phyloP scores from a whole-genome alignment of 441 rosid genomes.

The Euphorbia schlechtendalii region DNA sequence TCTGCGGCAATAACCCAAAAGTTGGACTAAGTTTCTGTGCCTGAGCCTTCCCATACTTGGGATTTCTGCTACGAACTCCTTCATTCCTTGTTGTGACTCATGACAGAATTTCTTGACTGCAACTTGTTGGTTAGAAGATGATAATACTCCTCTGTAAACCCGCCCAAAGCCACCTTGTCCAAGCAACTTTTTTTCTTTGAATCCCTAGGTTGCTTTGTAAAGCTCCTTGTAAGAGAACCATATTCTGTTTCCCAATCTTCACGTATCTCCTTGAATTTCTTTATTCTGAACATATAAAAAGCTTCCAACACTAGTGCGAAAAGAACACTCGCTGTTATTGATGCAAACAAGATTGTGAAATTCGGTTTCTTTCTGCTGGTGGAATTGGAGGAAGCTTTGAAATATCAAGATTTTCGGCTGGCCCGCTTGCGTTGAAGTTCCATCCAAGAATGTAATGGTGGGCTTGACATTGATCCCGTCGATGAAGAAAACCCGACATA shows the following conservation, averaged over 20 bases:
- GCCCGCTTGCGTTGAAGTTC: constrained; percentile 29
- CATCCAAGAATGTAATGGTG: too few species aligned
- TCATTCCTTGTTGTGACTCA: too few species aligned
- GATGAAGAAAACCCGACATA: constrained; percentile 40
- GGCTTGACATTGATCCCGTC: constrained; percentile 21
- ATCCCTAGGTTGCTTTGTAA: constrained; percentile 38
- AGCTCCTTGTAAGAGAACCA: constrained; percentile 32
- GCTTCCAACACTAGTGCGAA: constrained; percentile 10
- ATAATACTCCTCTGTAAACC: constrained; percentile 34
- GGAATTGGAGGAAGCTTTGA: constrained; percentile 31
- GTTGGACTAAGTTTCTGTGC: too few species aligned
- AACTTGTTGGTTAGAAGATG: too few species aligned
- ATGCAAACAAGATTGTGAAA: constrained; percentile 11
- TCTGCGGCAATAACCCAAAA: too few species aligned
- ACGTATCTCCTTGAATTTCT: constrained; percentile 27
- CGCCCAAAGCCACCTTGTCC: constrained; percentile 37
- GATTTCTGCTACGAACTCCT: too few species aligned
- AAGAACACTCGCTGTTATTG: constrained; percentile 2
- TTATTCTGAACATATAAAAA: constrained; percentile 16
- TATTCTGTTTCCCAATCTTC: constrained; percentile 47
- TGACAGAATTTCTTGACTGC: too few species aligned
- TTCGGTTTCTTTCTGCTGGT: constrained; percentile 14
- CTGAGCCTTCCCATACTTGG: too few species aligned
- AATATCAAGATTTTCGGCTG: constrained; percentile 25
- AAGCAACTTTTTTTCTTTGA: constrained; percentile 26